Base-by-base conservation (phyloP, 352 stramenopile species). In the Phytopythium aichiense region DNA sequence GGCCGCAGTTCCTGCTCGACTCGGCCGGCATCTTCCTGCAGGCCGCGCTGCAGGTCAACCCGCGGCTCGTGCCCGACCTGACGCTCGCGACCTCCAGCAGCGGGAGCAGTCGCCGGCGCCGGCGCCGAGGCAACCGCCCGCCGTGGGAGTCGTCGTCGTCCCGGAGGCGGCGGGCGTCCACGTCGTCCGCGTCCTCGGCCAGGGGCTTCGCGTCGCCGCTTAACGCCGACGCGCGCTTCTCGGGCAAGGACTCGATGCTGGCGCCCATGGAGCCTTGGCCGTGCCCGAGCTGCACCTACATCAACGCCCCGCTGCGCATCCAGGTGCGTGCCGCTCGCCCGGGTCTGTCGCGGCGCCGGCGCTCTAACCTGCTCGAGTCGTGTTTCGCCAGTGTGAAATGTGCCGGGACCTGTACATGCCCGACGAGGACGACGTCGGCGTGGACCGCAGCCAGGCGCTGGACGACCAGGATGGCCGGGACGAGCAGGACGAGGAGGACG, bases 21-120 rank as follows among this genome's bases (percentile, higher is more conserved):
- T 98, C 88, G 9, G 93, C 93, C 15, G 91, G 85, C 31, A 98
- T 99, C 58, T 99, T 99, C 66, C 71, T 99, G 15, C 90, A 98
- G 66, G 95, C 77, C 9, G 95, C 92, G 45, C 78, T 99, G 58
- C 88, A 88, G 59, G 78, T 94, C 6, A 80, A 94, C 52, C 65
- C 73, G n/a, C 60, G 18, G 22, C 67, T 74, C 42, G 60, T 71
- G 38, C 71, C 73, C 2, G 71, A 87, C 42, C 43, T 56, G 61
- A 73, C 59, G 56, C 20, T 58, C 48, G 73, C 12, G 70, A 25
- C 42, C 2, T 49, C 42, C 42, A 59, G 13, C 56, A 40, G 40
- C 12, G 20, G 31, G 2, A 40, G 42, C 8, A 5, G 35, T 28
- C 54, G 37, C 7, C 54, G 28, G 7, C 25, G 54, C 7, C 12